Base-by-base conservation (phyloP, 345 rosid species). In the Clarkia xantiana region DNA sequence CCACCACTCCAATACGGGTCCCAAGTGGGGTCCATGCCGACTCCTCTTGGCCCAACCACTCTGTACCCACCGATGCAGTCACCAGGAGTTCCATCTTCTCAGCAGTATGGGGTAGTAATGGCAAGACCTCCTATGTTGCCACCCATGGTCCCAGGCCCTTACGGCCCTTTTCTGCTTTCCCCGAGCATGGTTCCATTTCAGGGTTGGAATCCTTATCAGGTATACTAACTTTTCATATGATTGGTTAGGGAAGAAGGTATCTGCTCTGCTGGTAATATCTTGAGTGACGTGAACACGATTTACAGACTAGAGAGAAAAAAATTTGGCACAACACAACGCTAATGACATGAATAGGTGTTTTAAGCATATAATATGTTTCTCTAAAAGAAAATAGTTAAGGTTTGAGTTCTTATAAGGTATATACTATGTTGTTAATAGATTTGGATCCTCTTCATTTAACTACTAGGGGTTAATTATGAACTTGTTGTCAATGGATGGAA, bases 161-260 rank as follows among this genome's bases (percentile, higher is more conserved):
- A 76, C 39, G 87, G 93, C 68, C 81, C 83, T 53, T 45, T 87
- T 63, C 68, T 87, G 54, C 57, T 93, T 55, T 69, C 95, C 14
- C 82, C 90, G 0, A 45, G 90, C 56, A 67, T 84, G 72, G 78
- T 91, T 63, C 74, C 89, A n/a, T 62, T 73, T 62, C 62, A 78
- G 0, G 70, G 82, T 52, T 93, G 87, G 94, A 72, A 55, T 63
- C 80, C 84, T 9, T 87, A 87, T 44, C 70, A 61, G 86, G 99
- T 87, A 67, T 43, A 79, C 62, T 41, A 7, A 49, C 7, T 64
- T 44, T 15, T 17, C 13, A 1, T 44, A 10, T 15, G 1, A 0
- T 8, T 4, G n/a, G 18, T 4, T 23, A 25, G 10, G 6, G 11
- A 2, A 16, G 51, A 22, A 44, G 47, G 47, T 17, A 2, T 36